These are phyloP conservation scores for Pythium monospermum DNA, from an alignment of 352 stramenopile species.

Conservation along the genomic window DNA sequence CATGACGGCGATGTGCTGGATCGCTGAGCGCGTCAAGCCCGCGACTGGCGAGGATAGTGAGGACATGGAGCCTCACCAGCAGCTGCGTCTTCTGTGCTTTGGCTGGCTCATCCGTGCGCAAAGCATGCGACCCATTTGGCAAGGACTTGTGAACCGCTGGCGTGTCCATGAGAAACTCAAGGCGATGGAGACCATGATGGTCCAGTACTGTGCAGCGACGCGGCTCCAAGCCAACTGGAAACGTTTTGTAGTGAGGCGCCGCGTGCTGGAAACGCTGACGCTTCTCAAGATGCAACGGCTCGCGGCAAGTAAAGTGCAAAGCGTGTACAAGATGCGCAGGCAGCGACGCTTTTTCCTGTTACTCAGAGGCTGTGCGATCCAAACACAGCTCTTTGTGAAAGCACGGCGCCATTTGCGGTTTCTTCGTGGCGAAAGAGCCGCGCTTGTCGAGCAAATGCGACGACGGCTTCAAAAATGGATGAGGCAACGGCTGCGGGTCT, in stretches of 20 bases:
- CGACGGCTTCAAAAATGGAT: constrained; percentile 47
- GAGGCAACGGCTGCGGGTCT: constrained; percentile 28
- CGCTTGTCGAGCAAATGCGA: constrained; percentile 41
- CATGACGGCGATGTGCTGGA: constrained; percentile 28
- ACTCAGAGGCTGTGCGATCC: constrained; percentile 6
- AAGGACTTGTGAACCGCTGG: constrained; percentile 42
- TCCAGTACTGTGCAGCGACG: constrained; percentile 43
- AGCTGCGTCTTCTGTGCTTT: constrained; percentile 35
- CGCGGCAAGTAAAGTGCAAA: constrained; percentile 45
- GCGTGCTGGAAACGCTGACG: constrained; percentile 16
- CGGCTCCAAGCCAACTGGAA: constrained; percentile 42
- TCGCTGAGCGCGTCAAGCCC: constrained; percentile 35
- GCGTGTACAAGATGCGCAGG: constrained; percentile 23
- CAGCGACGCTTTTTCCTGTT: constrained; percentile 26
- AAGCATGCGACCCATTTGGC: constrained; percentile 38
- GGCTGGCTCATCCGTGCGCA: constrained; percentile 39
- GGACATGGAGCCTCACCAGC: background rate
- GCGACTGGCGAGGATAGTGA: background rate
- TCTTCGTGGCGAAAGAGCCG: constrained; percentile 26
- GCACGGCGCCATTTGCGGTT: constrained; percentile 31
- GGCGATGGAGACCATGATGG: constrained; percentile 23
- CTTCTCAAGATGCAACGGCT: constrained; percentile 36
- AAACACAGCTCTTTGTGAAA: constrained; percentile 24
- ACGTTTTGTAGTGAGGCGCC: constrained; percentile 15
- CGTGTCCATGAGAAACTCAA: constrained; percentile 30